Base-by-base conservation (phyloP, 1,284 basidiomycete genomes). In the Malassezia caprae region DNA sequence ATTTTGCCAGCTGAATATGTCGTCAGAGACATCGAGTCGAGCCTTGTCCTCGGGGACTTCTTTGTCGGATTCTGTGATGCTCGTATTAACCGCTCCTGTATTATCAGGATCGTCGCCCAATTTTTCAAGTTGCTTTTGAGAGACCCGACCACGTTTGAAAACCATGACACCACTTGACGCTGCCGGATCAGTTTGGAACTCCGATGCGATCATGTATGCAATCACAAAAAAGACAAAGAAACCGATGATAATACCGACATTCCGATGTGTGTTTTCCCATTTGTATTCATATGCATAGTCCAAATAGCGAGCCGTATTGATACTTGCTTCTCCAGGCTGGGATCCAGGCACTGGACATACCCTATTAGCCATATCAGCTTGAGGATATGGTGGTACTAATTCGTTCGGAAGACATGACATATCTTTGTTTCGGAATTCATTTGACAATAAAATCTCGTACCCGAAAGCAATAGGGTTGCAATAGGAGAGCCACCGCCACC, bases 401-500 rank as follows among this genome's bases (percentile, higher is more conserved):
- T 54, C 46, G 32, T 43, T 34, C n/a, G 37, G 37, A 4, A 51
- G 54, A 34, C 68, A 71, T 5, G 56, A 48, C 7, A 68, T 56
- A 31, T 56, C 44, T 53, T 64, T 55, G 3, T 35, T 50, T 15
- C 65, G 57, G 57, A 66, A 69, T 42, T 71, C 68, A 60, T 71
- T 71, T 15, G 63, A 51, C 17, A 71, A 51, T 30, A 71, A 44
- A n/a, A 63, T 56, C 51, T 69, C 67, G 51, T 68, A 71, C 13
- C 50, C 62, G 44, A 63, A 71, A 1, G 62, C 52, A 28, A 71
- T 51, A 1, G 68, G 68, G 44, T 71, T 71, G 60, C 59, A 62
- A 59, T 71, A 71, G 2, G 54, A 59, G 10, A 71, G 63, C 68
- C 68, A 71, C 17, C 59, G 58, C 63, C 63, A 68, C 68, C 68